A percentile compares a stretch with the other conserved stretches of the same genome.
Conservation (phyloP, 2,329 filamentous ascomycete species). For the Podosphaera xanthii region DNA sequence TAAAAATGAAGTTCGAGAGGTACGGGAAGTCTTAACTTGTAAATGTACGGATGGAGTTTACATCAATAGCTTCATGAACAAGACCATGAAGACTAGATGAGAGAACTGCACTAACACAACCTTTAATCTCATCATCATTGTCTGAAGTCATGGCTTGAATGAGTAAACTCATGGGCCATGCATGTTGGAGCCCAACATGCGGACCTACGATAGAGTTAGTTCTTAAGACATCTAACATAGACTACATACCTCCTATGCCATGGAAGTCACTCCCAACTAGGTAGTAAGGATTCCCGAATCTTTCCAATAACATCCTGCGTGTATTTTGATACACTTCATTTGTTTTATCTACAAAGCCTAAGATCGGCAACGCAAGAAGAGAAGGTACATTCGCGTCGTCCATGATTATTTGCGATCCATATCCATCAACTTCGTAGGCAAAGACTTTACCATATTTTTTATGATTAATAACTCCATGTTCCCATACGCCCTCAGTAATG, state of each 20-base stretch:
- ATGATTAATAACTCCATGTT: conserved; percentile 62
- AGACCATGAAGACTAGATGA: conserved; percentile 54
- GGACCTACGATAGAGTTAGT: conserved; percentile 21
- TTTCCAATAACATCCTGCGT: conserved; percentile 34
- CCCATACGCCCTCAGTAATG: conserved; percentile 58
- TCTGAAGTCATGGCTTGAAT: conserved; percentile 78
- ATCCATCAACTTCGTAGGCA: conserved; percentile 74
- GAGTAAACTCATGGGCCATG: conserved; percentile 91
- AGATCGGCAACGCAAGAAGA: conserved; percentile 51
- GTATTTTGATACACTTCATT: conserved; percentile 73
- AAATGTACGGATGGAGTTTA: conserved; percentile 44
- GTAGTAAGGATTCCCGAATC: conserved; percentile 56
- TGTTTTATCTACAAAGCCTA: conserved; percentile 45
- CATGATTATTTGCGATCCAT: conserved; percentile 64
- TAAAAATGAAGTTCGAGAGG: neutral
- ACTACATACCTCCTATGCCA: conserved; percentile 61
- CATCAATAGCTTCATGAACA: conserved; percentile 80
- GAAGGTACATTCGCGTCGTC: conserved; percentile 78
- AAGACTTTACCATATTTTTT: conserved; percentile 58
- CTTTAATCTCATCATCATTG: conserved; percentile 58
- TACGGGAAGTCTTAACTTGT: conserved; percentile 28
- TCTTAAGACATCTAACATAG: neutral
- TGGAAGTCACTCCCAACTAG: conserved; percentile 53
- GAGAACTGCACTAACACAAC: conserved; percentile 52
- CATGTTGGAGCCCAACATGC: conserved; percentile 63